phyloP scores from a whole-genome alignment of 169 alveolate genomes.

The Plasmodium sp. region DNA sequence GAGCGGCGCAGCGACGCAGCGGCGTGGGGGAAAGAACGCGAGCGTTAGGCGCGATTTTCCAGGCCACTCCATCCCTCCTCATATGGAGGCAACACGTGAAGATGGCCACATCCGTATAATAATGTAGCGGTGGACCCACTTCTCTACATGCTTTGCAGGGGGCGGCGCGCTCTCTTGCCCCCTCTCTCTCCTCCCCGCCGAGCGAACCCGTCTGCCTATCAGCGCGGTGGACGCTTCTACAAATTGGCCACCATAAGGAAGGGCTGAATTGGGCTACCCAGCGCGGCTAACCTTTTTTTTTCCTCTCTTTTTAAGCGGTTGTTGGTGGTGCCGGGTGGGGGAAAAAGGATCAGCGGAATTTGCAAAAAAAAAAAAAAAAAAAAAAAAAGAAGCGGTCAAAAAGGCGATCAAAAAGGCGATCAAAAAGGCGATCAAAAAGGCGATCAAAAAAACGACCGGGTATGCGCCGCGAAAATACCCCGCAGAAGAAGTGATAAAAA shows the following conservation, averaged over 20 bases:
- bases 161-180: not conserved
- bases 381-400: no score
- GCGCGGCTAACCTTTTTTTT: not conserved
- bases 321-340: not conserved
- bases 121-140: not conserved
- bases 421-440: no score
- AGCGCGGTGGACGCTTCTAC: not conserved
- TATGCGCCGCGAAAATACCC: no score
- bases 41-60: not conserved
- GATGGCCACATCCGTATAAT: not conserved
- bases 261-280: not conserved
- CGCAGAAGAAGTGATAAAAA: no score
- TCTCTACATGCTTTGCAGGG: not conserved
- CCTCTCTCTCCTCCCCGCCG: not conserved
- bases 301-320: not conserved
- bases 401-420: no score
- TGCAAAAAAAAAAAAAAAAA: no score
- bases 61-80: not conserved
- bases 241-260: not conserved
- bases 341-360: no score
- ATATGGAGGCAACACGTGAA: not conserved
- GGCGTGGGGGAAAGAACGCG: not conserved
- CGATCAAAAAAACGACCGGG: no score
- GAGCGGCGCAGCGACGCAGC: not conserved
- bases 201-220: not conserved